Percentiles rank a stretch among this genome's conserved stretches.
Conservation (phyloP, 805 yeast species). For the Saccharomycopsis amapae region DNA sequence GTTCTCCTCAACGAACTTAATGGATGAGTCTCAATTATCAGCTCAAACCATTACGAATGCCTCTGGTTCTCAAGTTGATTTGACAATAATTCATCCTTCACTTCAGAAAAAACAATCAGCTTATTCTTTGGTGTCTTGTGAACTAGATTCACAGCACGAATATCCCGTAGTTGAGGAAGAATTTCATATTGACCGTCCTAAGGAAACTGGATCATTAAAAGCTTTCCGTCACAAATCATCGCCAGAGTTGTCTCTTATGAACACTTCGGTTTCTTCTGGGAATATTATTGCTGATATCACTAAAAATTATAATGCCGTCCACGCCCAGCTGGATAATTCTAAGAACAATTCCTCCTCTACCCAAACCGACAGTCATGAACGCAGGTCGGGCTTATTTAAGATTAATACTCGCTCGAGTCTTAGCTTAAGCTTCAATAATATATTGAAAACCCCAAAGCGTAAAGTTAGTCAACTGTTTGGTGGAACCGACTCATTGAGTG, state of each 20-base stretch:
- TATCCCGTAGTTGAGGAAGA: too few relatives aligned
- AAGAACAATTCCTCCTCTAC: too few relatives aligned
- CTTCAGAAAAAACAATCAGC: conserved; percentile 4
- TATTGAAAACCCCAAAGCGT: conserved; percentile 17
- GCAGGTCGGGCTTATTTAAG: conserved; percentile 2
- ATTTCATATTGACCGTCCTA: too few relatives aligned
- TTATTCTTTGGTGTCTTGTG: conserved; percentile 6
- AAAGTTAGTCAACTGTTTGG: conserved; percentile 7
- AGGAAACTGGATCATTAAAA: too few relatives aligned
- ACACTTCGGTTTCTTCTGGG: background rate
- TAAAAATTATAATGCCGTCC: too few relatives aligned
- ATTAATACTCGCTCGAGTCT: conserved; percentile 14
- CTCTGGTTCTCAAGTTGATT: conserved; percentile 11
- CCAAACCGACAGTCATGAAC: background rate
- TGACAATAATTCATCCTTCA: conserved; percentile 11
- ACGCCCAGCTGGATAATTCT: too few relatives aligned
- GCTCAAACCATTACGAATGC: conserved; percentile 11
- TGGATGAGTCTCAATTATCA: conserved; percentile 14
- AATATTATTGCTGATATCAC: conserved; percentile 6
- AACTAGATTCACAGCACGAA: too few relatives aligned
- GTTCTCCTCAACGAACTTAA: background rate
- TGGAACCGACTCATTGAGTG: background rate
- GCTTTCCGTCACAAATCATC: too few relatives aligned
- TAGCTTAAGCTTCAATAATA: conserved; percentile 8
- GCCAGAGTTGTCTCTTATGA: too few relatives aligned